phyloP scores from a whole-genome alignment of 2,329 filamentous ascomycete genomes.

The Aurifilum marmelostoma region DNA sequence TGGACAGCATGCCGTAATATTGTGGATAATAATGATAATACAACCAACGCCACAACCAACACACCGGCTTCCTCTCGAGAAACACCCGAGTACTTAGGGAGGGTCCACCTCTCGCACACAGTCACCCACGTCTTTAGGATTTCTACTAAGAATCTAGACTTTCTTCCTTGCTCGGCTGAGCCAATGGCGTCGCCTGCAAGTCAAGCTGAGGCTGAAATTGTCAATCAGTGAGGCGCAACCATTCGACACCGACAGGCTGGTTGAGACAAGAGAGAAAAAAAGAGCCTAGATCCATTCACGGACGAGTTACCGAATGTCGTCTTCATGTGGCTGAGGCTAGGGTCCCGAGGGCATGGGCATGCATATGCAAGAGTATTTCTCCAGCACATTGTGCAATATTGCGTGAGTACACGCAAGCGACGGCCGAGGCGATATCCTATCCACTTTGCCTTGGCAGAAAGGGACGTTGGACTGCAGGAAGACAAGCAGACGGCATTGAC shows the following conservation, averaged over 20 bases:
- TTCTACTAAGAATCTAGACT: background rate
- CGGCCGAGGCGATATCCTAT: slow-evolving; percentile 17
- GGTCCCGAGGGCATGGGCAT: background rate
- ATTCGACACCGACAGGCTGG: slow-evolving; percentile 6
- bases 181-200: background rate
- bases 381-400: slow-evolving; percentile 28
- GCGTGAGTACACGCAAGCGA: slow-evolving; percentile 18
- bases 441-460: slow-evolving; percentile 16
- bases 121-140: background rate
- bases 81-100: background rate
- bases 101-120: background rate
- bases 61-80: background rate
- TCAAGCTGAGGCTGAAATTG: background rate
- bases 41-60: background rate
- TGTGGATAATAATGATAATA: background rate
- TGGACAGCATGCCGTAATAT: background rate
- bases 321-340: background rate
- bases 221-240: background rate
- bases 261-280: background rate
- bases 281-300: background rate
- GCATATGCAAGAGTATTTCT: background rate
- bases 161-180: background rate
- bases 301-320: background rate
- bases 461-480: background rate
- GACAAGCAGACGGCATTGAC: background rate